phyloP scores from a whole-genome alignment of 202 grass and related monocot species.

The Setaria italica region DNA sequence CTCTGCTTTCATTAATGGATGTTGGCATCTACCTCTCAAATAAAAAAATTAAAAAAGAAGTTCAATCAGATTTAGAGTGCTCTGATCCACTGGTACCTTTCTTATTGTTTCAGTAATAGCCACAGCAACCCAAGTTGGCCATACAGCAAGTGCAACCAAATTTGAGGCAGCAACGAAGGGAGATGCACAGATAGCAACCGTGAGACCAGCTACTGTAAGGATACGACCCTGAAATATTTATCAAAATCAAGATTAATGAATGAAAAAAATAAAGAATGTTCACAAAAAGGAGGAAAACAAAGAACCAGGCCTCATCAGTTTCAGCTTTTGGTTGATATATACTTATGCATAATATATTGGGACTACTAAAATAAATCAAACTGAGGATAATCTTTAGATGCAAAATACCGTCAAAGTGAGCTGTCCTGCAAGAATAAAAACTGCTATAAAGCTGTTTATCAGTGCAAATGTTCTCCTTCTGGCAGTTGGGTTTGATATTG shows the following conservation, averaged over 20 bases:
- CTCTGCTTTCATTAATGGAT: conserved; percentile 1
- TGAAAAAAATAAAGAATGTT: too few relatives aligned
- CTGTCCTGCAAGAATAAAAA: conserved; percentile 94
- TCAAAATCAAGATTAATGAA: too few relatives aligned
- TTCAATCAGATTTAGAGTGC: background rate
- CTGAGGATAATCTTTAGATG: conserved; percentile 17
- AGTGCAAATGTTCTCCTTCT: conserved; percentile 90
- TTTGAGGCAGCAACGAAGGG: conserved; percentile 75
- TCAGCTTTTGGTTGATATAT: background rate
- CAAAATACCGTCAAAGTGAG: conserved; percentile 89
- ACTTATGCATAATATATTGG: background rate
- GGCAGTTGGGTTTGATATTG: conserved; percentile 69
- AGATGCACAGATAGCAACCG: conserved; percentile 81
- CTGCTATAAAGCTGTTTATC: conserved; percentile 96
- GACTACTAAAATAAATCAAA: background rate
- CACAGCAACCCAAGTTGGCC: conserved; percentile 85
- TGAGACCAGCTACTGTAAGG: conserved; percentile 87
- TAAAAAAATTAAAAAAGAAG: background rate
- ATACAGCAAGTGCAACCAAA: conserved; percentile 81
- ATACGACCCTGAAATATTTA: conserved; percentile 66
- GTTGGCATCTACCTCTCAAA: background rate
- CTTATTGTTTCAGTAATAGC: conserved; percentile 85
- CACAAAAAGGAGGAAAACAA: too few relatives aligned
- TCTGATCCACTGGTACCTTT: conserved; percentile 57
- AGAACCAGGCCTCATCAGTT: too few relatives aligned